Evolutionary conservation across 1,284 basidiomycete genomes (phyloP), one percentile per base, ranked within the genome.

Genomic region (Fomitopsis schrenkii): DNA sequence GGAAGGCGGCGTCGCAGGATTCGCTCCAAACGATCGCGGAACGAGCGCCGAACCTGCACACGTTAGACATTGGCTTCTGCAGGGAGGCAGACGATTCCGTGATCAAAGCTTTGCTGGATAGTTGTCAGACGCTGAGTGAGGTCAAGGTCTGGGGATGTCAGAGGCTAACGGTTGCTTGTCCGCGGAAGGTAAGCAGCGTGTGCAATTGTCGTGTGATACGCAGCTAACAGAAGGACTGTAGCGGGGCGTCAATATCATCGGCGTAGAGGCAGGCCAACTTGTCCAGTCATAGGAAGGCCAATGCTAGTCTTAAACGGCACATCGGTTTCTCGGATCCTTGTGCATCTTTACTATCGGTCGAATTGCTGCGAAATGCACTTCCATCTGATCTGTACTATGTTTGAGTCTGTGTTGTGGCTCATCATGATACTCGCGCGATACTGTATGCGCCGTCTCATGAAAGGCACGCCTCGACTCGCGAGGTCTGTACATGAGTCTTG

Each of bases 51-150:
- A 75, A 80, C 28, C 69, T 98, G 66, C 77, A 75, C 64, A 80
- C 77, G 69, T 70, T 98, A 40, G 93, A 99, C 70, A 73, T 97
- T 6, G 90, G 95, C 1, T 99, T 94, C 83, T 96, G 95, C 66
- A 78, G 97, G 46, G 82, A 85, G 41, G 82, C 94, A 36, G 91
- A 96, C 66, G 92, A 99, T 73, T 94, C 90, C 69, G 79, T 91
- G 1, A 75, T 98, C 63, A 90, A 92, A 72, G 80, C 76, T 22
- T 76, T 94, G 68, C 72, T 94, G 64, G 86, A 91, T 15, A 71
- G 76, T 1, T 85, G 85, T 62, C 68, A 69, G 30, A 74, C 77
- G 50, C 65, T 92, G 52, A 71, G 73, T 60, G 86, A 90, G 67
- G 71, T 91, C 62, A 88, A 82, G 69, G 80, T 87, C 3, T 91